Evolutionary conservation across 2,329 filamentous ascomycete species (phyloP), one percentile per base, ranked within the genome.

Genomic region (Fusarium sp.): DNA sequence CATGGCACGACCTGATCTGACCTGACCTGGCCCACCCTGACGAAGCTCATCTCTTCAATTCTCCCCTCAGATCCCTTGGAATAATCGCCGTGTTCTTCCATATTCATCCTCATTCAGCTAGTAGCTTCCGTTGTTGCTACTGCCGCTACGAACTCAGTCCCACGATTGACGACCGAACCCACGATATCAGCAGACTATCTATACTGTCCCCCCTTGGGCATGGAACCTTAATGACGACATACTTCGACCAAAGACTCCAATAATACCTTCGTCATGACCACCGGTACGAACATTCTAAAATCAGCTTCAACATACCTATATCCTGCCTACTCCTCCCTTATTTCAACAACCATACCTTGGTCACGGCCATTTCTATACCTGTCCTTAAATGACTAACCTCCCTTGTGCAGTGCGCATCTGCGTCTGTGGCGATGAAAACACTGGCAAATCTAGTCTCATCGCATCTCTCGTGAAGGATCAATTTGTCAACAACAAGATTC

Each of bases 381-480:
- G 26, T 30, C 28, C 62, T 37, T n/a, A 35, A 32, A 30, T 58
- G 60, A 48, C 71, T 62, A 63, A 70, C 69, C 70, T 61, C 45
- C 68, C 41, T 22, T 60, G 46, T 37, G 32, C 54, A 81, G 95
- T 98, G 64, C 92, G 96, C 70, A 94, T 98, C 75, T 97, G 94
- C 79, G 93, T 98, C 61, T 97, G 94, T 82, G 96, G 96, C 76
- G 96, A 99, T 79, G 95, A 98, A 81, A 92, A 92, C 74, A 94
- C 92, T n/a, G 94, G 94, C 74, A 97, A 97, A 82, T 96, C 92
- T 62, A 96, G 92, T 79, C 86, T 97, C 78, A 96, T 97, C 76
- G 96, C 94, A 56, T 96, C 94, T 58, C 89, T 99, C 39, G 95
- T 99, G 78, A 98, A 98, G 78, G 95, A 97, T 78, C 92, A 95